Evolutionary conservation across 2,329 filamentous ascomycete genomes (phyloP).

Genomic region (Neofusicoccum sp.): DNA sequence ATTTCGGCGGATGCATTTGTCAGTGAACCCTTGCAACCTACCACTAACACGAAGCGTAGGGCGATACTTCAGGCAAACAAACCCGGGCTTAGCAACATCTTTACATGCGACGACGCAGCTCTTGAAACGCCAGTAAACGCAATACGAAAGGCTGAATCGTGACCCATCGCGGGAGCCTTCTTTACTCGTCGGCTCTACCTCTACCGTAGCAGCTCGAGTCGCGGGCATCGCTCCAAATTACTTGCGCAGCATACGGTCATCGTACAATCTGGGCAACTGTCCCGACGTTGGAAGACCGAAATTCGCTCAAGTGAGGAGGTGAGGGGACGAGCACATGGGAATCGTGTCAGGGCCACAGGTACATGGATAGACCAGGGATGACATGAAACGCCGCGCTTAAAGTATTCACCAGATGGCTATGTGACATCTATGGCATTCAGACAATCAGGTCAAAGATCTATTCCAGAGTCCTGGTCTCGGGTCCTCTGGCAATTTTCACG

Average conservation of each 20-base stretch:
- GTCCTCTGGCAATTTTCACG: no score
- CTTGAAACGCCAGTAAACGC: not conserved
- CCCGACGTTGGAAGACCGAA: not conserved
- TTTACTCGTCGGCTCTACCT: not conserved
- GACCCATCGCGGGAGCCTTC: not conserved
- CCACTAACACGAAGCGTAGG: not conserved
- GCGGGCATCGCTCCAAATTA: not conserved
- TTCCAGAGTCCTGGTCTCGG: no score
- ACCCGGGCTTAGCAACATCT: not conserved
- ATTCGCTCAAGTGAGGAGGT: not conserved
- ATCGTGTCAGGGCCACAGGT: not conserved
- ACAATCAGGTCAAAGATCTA: no score
- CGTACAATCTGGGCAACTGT: not conserved
- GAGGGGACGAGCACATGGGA: not conserved
- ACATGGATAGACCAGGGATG: no score
- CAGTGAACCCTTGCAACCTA: constrained; percentile 2
- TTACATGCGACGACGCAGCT: not conserved
- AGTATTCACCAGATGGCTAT: no score
- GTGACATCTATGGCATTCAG: no score
- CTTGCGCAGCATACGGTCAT: not conserved
- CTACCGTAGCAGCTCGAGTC: not conserved
- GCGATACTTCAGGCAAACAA: not conserved
- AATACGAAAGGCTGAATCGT: constrained; percentile 3
- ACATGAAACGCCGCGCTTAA: no score
- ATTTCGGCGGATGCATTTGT: not conserved